phyloP scores from a whole-genome alignment of 2,329 filamentous ascomycete genomes.

The Mycocentrospora acerina region DNA sequence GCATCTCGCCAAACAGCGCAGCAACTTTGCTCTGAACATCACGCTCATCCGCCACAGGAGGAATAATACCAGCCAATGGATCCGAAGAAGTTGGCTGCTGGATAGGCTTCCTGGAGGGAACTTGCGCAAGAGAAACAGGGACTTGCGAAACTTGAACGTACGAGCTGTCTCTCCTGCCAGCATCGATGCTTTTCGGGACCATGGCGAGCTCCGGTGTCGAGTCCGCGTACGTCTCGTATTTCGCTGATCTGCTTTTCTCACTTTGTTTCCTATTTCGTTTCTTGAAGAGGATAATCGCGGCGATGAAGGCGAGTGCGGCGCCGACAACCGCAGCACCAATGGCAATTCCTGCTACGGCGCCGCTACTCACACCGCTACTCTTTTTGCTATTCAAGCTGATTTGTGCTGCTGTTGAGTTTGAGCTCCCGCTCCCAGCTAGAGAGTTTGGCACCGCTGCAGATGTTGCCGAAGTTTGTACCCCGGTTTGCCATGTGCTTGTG shows the following conservation, averaged over 20 bases:
- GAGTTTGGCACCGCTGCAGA: no score
- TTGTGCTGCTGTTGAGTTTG: neutral
- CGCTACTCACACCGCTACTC: slow-evolving; percentile 4
- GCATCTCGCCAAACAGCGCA: slow-evolving; percentile 27
- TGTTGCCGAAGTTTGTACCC: no score
- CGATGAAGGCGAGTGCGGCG: slow-evolving; percentile 29
- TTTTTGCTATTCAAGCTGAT: no score
- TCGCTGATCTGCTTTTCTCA: slow-evolving; percentile 4
- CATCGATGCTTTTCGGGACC: slow-evolving; percentile 19
- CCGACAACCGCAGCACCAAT: slow-evolving; percentile 20
- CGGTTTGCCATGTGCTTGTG: no score
- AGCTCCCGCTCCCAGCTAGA: neutral
- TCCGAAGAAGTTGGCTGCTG: slow-evolving; percentile 12
- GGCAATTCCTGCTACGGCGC: slow-evolving; percentile 9
- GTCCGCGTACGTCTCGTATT: slow-evolving; percentile 18
- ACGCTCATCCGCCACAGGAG: slow-evolving; percentile 23
- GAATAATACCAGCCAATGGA: slow-evolving; percentile 24
- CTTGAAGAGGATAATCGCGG: slow-evolving; percentile 34
- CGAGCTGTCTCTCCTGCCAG: slow-evolving; percentile 14
- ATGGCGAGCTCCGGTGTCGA: slow-evolving; percentile 28
- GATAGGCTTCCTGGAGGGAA: slow-evolving; percentile 3
- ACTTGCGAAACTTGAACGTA: slow-evolving; percentile 32
- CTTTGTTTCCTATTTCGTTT: slow-evolving; percentile 15
- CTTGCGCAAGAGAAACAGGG: slow-evolving; percentile 2
- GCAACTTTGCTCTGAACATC: slow-evolving; percentile 22